A percentile compares a stretch with the other conserved stretches of the same genome.
phyloP scores from a whole-genome alignment of 768 basidiomycete genomes.

The Lactarius tabidus region DNA sequence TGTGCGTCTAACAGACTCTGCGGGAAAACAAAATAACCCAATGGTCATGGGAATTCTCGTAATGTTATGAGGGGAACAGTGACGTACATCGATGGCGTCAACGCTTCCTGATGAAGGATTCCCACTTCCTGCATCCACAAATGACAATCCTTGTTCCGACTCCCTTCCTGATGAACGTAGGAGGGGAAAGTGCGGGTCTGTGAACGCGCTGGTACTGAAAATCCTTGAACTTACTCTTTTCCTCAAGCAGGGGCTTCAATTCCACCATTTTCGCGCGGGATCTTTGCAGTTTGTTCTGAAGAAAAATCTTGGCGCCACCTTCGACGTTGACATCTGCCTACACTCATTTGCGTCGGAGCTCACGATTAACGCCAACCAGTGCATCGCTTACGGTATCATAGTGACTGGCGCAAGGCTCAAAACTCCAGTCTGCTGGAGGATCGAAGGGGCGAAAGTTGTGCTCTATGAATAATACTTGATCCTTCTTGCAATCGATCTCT shows the following conservation, averaged over 20 bases:
- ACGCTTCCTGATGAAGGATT: slow-evolving; percentile 51
- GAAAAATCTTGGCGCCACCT: slow-evolving; percentile 64
- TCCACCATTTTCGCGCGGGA: slow-evolving; percentile 62
- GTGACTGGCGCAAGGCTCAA: slow-evolving; percentile 68
- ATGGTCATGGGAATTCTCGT: slow-evolving; percentile 18
- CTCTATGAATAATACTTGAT: slow-evolving; percentile 69
- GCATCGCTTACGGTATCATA: slow-evolving; percentile 64
- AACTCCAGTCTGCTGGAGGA: slow-evolving; percentile 61
- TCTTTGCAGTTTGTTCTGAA: slow-evolving; percentile 72
- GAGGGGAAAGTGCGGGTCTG: slow-evolving; percentile 3
- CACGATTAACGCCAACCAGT: background rate
- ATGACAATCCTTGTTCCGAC: slow-evolving; percentile 44
- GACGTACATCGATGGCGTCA: slow-evolving; percentile 57
- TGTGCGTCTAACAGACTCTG: slow-evolving; percentile 62
- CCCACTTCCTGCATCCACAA: slow-evolving; percentile 45
- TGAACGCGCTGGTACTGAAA: slow-evolving; percentile 17
- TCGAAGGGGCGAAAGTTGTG: slow-evolving; percentile 65
- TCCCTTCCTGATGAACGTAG: slow-evolving; percentile 45
- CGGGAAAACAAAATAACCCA: background rate
- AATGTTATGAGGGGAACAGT: slow-evolving; percentile 23
- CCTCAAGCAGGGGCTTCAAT: slow-evolving; percentile 49
- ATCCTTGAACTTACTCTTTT: slow-evolving; percentile 50
- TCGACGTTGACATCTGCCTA: slow-evolving; percentile 65
- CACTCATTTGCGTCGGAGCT: background rate
- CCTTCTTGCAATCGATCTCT: slow-evolving; percentile 51